Evolutionary conservation across 148 eudicot genomes (phyloP).

Genomic region (Rhododendron ferrugineum): DNA sequence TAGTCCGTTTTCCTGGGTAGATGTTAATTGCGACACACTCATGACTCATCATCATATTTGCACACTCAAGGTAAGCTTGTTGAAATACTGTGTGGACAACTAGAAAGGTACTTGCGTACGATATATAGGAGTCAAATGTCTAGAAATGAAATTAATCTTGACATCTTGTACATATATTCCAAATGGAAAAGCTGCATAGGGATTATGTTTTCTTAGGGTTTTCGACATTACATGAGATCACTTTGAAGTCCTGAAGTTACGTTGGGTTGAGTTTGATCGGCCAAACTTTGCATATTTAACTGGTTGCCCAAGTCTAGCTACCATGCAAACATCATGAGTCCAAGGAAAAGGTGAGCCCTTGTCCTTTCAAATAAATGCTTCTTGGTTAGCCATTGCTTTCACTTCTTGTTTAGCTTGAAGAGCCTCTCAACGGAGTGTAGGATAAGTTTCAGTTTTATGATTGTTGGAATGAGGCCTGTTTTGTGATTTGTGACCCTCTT

Average conservation of each 20-base stretch:
- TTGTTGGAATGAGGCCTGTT: neutral
- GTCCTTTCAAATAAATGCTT: neutral
- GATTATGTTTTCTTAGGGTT: neutral
- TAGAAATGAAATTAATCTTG: neutral
- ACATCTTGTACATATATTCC: neutral
- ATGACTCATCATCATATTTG: neutral
- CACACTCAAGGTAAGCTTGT: neutral
- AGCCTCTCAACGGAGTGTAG: neutral
- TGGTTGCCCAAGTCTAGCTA: neutral
- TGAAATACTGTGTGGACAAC: neutral
- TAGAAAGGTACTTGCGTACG: neutral
- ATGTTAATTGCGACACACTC: neutral
- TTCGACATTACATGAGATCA: neutral
- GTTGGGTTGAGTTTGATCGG: neutral
- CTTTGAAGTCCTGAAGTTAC: neutral
- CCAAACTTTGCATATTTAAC: neutral
- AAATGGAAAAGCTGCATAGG: neutral
- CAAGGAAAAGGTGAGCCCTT: neutral
- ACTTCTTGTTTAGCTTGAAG: conserved; percentile 6
- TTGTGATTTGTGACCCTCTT: neutral
- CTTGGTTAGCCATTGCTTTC: neutral
- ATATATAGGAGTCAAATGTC: neutral
- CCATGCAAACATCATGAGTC: neutral
- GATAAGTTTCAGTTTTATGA: neutral
- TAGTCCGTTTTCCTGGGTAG: neutral